These are phyloP conservation scores for Eucalyptus curtisii DNA, from an alignment of 345 rosid genomes.

Conservation along the genomic window DNA sequence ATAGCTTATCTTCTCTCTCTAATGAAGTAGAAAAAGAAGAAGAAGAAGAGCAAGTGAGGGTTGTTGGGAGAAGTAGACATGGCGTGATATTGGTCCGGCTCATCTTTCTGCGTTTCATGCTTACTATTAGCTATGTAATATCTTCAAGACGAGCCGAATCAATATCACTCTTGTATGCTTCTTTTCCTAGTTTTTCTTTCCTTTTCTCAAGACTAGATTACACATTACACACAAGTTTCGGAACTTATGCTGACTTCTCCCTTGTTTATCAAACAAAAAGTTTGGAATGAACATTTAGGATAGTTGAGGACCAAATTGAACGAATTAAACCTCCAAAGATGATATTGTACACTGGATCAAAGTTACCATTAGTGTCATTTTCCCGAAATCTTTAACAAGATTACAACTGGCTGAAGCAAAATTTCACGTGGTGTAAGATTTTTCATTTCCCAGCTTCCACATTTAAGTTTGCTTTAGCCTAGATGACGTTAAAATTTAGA, in stretches of 20 bases:
- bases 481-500: background rate
- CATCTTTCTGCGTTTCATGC: background rate
- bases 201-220: background rate
- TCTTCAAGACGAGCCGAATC: slow-evolving; percentile 23
- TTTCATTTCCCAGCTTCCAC: background rate
- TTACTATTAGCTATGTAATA: background rate
- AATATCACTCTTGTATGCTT: slow-evolving; percentile 34
- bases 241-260: background rate
- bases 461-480: background rate
- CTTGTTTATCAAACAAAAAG: background rate
- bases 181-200: background rate
- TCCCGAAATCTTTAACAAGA: background rate
- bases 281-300: background rate
- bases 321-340: rapidly evolving
- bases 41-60: background rate
- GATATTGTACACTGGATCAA: background rate
- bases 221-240: background rate
- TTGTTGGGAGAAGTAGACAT: slow-evolving; percentile 11
- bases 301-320: background rate
- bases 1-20: background rate
- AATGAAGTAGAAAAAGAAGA: background rate
- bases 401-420: background rate
- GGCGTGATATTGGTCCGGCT: slow-evolving; percentile 28
- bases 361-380: background rate
- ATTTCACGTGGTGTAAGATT: background rate